These are phyloP conservation scores for Viola pubescens DNA, from an alignment of 441 rosid species.

Conservation along the genomic window DNA sequence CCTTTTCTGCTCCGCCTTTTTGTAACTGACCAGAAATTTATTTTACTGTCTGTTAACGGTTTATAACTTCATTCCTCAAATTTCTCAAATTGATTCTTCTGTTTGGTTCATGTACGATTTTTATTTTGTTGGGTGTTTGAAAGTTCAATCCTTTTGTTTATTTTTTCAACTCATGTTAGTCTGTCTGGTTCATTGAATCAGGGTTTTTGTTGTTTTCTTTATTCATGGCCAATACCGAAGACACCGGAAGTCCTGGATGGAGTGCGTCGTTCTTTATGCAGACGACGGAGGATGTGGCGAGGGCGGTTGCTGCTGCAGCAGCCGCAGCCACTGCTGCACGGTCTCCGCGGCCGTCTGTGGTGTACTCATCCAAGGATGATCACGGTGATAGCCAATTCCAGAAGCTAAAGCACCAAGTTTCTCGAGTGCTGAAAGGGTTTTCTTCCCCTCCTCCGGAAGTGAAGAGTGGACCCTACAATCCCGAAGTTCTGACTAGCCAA, in stretches of 20 bases:
- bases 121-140: too few species aligned
- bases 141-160: too few species aligned
- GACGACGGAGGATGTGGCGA: constrained; percentile 75
- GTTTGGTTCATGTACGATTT: too few species aligned
- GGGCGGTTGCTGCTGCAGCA: constrained; percentile 65
- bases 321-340: constrained; percentile 57
- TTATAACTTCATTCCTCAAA: too few species aligned
- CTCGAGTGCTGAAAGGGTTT: constrained; percentile 62
- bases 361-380: constrained; percentile 64
- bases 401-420: constrained; percentile 60
- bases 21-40: too few species aligned
- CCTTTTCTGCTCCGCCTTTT: too few species aligned
- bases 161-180: too few species aligned
- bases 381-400: constrained; percentile 53
- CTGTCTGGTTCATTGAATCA: background rate
- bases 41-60: too few species aligned
- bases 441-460: constrained; percentile 57
- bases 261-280: constrained; percentile 61
- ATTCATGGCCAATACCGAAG: constrained; percentile 56
- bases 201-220: background rate
- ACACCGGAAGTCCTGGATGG: constrained; percentile 79
- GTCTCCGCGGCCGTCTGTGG: constrained; percentile 77
- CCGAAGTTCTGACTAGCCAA: constrained; percentile 91
- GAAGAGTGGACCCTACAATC: constrained; percentile 56
- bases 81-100: too few species aligned